Evolutionary conservation across 1,139 yeast genomes (phyloP).

Genomic region (Nakaseomyces delphensis): DNA sequence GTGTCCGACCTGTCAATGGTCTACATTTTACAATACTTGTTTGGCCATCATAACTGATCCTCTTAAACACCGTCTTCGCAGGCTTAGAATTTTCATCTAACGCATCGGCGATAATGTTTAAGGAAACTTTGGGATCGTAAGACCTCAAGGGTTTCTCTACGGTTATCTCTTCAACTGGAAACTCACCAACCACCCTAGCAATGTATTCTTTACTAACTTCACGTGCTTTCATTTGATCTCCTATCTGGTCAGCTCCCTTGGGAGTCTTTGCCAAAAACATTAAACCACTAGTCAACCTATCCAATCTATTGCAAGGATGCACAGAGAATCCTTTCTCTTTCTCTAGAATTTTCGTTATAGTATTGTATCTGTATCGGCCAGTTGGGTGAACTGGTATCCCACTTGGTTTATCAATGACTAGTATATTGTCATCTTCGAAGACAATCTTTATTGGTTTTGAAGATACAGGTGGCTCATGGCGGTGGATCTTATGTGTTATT

Average conservation of each 20-base stretch:
- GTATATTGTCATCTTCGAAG: conserved; percentile 65
- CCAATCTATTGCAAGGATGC: conserved; percentile 88
- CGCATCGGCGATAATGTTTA: conserved; percentile 47
- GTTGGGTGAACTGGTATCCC: conserved; percentile 97
- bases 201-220: conserved; percentile 75
- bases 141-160: conserved; percentile 69
- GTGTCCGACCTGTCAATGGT: conserved; percentile 90
- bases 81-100: conserved; percentile 59
- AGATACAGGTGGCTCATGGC: conserved; percentile 88
- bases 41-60: conserved; percentile 38
- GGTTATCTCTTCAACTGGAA: conserved; percentile 47
- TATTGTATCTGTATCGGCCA: conserved; percentile 80
- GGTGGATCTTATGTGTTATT: conserved; percentile 71
- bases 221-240: conserved; percentile 64
- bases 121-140: conserved; percentile 67
- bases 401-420: conserved; percentile 89
- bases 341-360: conserved; percentile 74
- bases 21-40: conserved; percentile 69
- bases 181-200: conserved; percentile 80
- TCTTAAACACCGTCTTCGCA: conserved; percentile 39
- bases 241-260: conserved; percentile 70
- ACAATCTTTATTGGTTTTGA: conserved; percentile 64
- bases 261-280: conserved; percentile 88
- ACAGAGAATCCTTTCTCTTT: conserved; percentile 54
- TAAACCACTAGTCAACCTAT: conserved; percentile 84